phyloP scores from a whole-genome alignment of 805 yeast genomes.

The Barnettozyma californica region DNA sequence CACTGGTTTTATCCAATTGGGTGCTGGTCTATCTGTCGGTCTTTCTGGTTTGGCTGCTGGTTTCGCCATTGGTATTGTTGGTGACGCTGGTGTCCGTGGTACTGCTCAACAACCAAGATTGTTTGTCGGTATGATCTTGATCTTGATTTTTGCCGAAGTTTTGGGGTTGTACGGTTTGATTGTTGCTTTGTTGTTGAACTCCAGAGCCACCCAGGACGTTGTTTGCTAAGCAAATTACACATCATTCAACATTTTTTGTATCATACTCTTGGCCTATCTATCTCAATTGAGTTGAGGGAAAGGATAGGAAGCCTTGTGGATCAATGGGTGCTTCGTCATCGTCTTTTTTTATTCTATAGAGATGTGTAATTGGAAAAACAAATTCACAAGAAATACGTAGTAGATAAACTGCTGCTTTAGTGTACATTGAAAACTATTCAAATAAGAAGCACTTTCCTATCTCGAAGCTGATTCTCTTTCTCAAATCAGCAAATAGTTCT shows the following conservation, averaged over 20 bases:
- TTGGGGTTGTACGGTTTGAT: slow-evolving; percentile 97
- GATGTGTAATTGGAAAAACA: slow-evolving; percentile 1
- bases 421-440: slow-evolving; percentile 1
- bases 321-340: background rate
- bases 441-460: slow-evolving; percentile 22
- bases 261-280: background rate
- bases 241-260: background rate
- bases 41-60: slow-evolving; percentile 97
- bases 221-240: slow-evolving; percentile 47
- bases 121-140: slow-evolving; percentile 97
- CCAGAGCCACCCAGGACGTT: slow-evolving; percentile 94
- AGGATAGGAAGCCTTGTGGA: background rate
- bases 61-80: slow-evolving; percentile 98
- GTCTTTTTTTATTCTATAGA: background rate
- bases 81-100: slow-evolving; percentile 99
- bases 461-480: slow-evolving; percentile 23
- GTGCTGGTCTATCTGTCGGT: slow-evolving; percentile 97
- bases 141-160: slow-evolving; percentile 98
- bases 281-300: slow-evolving; percentile 4
- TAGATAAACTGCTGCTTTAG: background rate
- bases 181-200: slow-evolving; percentile 95
- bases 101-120: slow-evolving; percentile 97
- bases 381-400: background rate
- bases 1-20: slow-evolving; percentile 96
- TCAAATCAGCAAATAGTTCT: slow-evolving; percentile 14